Percentiles rank a stretch among this genome's conserved stretches.
These are phyloP conservation scores for Calonectria pauciramosa DNA, from an alignment of 2,329 filamentous ascomycete genomes.

Conservation along the genomic window DNA sequence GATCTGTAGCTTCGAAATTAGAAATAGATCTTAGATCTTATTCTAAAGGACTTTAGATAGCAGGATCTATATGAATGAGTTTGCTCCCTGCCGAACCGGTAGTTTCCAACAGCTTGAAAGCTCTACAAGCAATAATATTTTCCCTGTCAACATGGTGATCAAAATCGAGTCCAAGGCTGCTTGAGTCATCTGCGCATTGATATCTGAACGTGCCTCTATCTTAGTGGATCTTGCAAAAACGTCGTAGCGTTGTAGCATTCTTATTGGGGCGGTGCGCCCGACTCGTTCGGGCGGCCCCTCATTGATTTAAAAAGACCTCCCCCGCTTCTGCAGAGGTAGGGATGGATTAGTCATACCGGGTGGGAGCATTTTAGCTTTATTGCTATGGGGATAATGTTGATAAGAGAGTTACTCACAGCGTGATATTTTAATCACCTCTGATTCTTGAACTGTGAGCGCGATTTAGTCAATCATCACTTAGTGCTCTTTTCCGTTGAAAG, in stretches of 20 bases:
- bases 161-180: neutral
- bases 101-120: neutral
- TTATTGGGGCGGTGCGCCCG: conserved; percentile 5
- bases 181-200: neutral
- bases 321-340: neutral
- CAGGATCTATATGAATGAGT: neutral
- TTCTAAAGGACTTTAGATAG: neutral
- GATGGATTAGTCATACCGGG: neutral
- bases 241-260: neutral
- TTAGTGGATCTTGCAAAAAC: neutral
- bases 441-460: neutral
- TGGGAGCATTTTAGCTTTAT: neutral
- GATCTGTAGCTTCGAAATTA: neutral
- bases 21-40: neutral
- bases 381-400: neutral
- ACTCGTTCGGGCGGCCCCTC: neutral
- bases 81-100: neutral
- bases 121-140: neutral
- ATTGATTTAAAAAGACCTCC: neutral
- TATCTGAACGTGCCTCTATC: neutral
- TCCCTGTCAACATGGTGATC: neutral
- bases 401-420: neutral
- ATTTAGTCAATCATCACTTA: neutral
- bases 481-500: fast-evolving
- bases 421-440: neutral